These are phyloP conservation scores for Penicillium diatomitis DNA, from an alignment of 495 filamentous ascomycete genomes.

Conservation along the genomic window DNA sequence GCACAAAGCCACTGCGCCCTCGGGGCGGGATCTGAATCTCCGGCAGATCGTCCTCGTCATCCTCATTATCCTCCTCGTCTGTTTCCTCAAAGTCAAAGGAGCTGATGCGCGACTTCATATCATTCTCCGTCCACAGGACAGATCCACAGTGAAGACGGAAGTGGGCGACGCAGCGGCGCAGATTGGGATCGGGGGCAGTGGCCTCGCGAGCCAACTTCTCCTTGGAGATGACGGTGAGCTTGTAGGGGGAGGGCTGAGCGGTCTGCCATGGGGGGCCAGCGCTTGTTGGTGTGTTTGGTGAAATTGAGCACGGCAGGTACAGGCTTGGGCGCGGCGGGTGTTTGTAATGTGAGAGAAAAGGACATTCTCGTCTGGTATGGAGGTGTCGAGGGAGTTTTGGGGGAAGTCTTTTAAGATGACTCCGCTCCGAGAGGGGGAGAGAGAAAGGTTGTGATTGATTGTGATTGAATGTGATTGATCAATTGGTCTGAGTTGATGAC, in stretches of 20 bases:
- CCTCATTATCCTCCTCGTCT: constrained; percentile 28
- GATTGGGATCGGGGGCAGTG: constrained; percentile 32
- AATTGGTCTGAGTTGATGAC: neutral
- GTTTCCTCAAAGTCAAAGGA: constrained; percentile 33
- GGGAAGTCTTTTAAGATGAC: no score
- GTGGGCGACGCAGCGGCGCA: constrained; percentile 35
- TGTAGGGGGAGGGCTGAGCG: constrained; percentile 34
- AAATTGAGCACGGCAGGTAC: constrained; percentile 13
- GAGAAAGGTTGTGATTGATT: neutral
- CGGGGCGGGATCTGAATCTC: constrained; percentile 2
- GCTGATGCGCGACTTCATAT: constrained; percentile 35
- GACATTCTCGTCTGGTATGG: constrained; percentile 13
- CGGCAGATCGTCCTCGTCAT: constrained; percentile 21
- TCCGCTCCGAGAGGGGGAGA: no score
- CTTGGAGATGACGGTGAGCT: constrained; percentile 33
- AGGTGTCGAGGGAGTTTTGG: neutral
- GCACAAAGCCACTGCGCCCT: constrained; percentile 1
- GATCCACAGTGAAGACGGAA: constrained; percentile 33
- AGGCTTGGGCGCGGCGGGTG: constrained; percentile 12
- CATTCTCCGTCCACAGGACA: constrained; percentile 33
- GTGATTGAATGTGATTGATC: neutral
- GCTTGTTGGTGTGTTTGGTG: constrained; percentile 28
- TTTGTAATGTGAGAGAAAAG: constrained; percentile 5
- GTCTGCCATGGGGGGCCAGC: constrained; percentile 36
- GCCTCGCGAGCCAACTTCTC: constrained; percentile 36